Base-by-base conservation (phyloP, 2,329 filamentous ascomycete genomes). In the Colletotrichum kahawae region DNA sequence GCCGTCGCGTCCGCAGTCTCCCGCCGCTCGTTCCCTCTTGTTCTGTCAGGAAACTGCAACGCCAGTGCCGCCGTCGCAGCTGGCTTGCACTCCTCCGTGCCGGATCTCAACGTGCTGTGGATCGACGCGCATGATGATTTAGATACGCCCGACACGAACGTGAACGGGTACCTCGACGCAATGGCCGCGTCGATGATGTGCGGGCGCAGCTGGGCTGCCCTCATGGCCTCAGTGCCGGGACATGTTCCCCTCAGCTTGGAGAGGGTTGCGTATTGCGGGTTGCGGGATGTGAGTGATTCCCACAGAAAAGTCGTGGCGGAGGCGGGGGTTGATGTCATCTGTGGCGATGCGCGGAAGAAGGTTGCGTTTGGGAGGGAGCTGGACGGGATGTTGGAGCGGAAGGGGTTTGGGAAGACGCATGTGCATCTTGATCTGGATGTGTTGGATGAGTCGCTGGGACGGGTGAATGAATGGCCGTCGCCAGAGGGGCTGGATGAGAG, bases 71-170 rank as follows among this genome's bases (percentile, higher is more conserved):
- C 82, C 4, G 82, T 83, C 0, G 82, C 82, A 1, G 84, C 84
- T 5, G 85, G 85, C 0, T 68, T 86, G 7, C 64, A 70, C 13
- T 64, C 34, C 4, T 71, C 77, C 3, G 67, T 43, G 7, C 33
- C 64, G 6, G 31, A 60, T 12, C 27, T 73, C 18, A 67, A 71
- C 4, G 24, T 75, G 16, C 29, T 71, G 1, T 87, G 84, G 79
- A 86, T 87, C 64, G 85, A 87, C 62, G 85, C 85, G 4, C 85
- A 87, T 60, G 84, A 86, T 66, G 85, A 87, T 70, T 81, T 85
- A 63, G 82, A 84, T 59, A 83, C 81, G 1, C 83, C 83, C 0
- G 80, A 81, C 27, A 82, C 82, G 31, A 80, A 83, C 7, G 76
- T 79, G 13, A 84, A 82, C 65, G 84, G 83, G 2, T 85, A 85